Conservation (phyloP, 192 early-diverging fungal species). For the Entophlyctis helioformis region DNA sequence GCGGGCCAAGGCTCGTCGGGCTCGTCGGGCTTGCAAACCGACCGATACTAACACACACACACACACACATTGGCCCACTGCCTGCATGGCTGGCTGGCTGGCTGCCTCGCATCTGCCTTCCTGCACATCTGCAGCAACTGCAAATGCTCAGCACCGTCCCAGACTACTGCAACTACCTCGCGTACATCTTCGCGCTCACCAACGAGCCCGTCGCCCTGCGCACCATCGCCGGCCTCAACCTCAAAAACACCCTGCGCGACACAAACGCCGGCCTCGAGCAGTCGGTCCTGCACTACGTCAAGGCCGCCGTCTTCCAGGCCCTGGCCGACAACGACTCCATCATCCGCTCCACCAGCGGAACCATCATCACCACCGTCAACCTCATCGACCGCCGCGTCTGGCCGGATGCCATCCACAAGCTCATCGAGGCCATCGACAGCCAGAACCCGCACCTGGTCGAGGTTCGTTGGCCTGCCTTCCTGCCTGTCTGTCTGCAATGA, state of each 20-base stretch:
- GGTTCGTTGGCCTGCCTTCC: constrained; percentile 26
- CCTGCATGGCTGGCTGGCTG: too few relatives aligned
- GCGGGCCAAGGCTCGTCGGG: too few relatives aligned
- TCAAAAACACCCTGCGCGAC: constrained; percentile 51
- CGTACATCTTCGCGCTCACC: constrained; percentile 63
- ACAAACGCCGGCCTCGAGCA: constrained; percentile 23
- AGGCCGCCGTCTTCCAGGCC: constrained; percentile 40
- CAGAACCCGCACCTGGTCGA: constrained; percentile 61
- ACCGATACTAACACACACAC: too few relatives aligned
- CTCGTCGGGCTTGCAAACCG: too few relatives aligned
- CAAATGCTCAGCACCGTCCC: constrained; percentile 30
- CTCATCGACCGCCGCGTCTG: constrained; percentile 58
- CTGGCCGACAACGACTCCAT: constrained; percentile 59
- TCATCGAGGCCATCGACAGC: constrained; percentile 70
- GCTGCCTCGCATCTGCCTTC: neutral
- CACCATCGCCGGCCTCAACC: constrained; percentile 62
- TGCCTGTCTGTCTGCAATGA: neutral
- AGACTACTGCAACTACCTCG: constrained; percentile 85
- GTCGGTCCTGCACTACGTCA: constrained; percentile 57
- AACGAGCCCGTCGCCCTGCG: constrained; percentile 58
- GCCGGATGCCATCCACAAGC: constrained; percentile 68
- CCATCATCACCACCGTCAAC: constrained; percentile 80
- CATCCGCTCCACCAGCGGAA: constrained; percentile 73
- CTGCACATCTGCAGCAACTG: constrained; percentile 22
- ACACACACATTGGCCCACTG: too few relatives aligned